phyloP scores from a whole-genome alignment of 2,329 filamentous ascomycete genomes.

The Blumeria graminis region DNA sequence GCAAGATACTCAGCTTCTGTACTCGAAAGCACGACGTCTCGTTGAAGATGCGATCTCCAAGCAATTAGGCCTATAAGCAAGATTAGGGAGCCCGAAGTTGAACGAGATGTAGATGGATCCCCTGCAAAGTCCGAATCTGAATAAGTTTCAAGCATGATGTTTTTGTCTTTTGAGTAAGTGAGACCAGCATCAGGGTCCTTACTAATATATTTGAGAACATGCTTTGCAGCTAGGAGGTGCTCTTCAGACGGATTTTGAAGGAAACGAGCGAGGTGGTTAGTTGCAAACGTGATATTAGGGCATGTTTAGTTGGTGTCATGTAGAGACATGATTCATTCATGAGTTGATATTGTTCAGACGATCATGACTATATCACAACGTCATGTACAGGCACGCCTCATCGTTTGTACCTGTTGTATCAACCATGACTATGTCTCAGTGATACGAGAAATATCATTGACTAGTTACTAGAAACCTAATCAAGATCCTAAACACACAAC shows the following conservation, averaged over 20 bases:
- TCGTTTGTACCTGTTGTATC: too few species aligned
- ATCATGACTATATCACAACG: too few species aligned
- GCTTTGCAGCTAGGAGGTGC: neutral
- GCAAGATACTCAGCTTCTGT: neutral
- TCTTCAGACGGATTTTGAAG: neutral
- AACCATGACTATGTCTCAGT: too few species aligned
- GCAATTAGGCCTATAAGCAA: neutral
- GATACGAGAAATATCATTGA: too few species aligned
- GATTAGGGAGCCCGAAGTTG: neutral
- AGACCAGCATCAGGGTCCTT: neutral
- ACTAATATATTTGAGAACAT: neutral
- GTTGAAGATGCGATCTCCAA: neutral
- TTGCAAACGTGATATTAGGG: neutral
- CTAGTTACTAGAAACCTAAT: too few species aligned
- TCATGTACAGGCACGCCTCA: too few species aligned
- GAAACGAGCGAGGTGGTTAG: neutral
- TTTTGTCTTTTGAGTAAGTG: neutral
- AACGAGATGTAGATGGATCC: neutral
- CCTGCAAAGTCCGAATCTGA: neutral
- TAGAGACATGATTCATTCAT: too few species aligned
- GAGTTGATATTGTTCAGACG: too few species aligned
- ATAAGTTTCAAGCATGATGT: neutral
- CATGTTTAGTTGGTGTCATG: too few species aligned
- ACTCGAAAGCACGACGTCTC: neutral
- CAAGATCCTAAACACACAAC: too few species aligned